These are phyloP conservation scores for Eustoma russellianum DNA, from an alignment of 257 asterid species.

Conservation along the genomic window DNA sequence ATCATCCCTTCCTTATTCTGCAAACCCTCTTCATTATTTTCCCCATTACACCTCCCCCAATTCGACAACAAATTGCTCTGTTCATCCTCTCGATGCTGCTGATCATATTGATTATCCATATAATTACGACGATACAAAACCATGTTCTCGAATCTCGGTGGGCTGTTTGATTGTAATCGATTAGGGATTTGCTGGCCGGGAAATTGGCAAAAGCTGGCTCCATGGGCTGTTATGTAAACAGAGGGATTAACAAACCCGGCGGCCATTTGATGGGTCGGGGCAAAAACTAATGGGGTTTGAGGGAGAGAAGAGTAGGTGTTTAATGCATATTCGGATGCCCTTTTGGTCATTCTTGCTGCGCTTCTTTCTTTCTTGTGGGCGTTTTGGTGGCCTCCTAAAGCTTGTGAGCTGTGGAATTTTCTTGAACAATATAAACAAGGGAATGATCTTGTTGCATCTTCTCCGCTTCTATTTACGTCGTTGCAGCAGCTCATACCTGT, in stretches of 20 bases:
- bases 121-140: conserved; percentile 30
- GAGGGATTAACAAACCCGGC: conserved; percentile 43
- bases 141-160: conserved; percentile 33
- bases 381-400: conserved; percentile 92
- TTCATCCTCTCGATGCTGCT: conserved; percentile 24
- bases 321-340: conserved; percentile 15
- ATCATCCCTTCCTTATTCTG: not conserved
- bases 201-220: conserved; percentile 36
- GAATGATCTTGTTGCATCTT: conserved; percentile 48
- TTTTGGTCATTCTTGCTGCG: conserved; percentile 59
- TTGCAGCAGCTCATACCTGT: conserved; percentile 48
- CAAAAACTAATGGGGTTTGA: conserved; percentile 32
- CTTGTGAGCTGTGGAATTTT: conserved; percentile 86
- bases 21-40: conserved; percentile 13
- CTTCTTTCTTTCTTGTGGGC: conserved; percentile 89
- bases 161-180: conserved; percentile 26
- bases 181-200: conserved; percentile 17
- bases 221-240: conserved; percentile 41
- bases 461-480: conserved; percentile 17
- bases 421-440: conserved; percentile 75
- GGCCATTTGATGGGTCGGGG: conserved; percentile 39
- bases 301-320: conserved; percentile 18
- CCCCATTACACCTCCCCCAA: conserved; percentile 31
- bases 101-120: conserved; percentile 13
- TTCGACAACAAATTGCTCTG: conserved; percentile 20